Conservation (phyloP, 108 stramenopile species). For the Skeletonema potamos region DNA sequence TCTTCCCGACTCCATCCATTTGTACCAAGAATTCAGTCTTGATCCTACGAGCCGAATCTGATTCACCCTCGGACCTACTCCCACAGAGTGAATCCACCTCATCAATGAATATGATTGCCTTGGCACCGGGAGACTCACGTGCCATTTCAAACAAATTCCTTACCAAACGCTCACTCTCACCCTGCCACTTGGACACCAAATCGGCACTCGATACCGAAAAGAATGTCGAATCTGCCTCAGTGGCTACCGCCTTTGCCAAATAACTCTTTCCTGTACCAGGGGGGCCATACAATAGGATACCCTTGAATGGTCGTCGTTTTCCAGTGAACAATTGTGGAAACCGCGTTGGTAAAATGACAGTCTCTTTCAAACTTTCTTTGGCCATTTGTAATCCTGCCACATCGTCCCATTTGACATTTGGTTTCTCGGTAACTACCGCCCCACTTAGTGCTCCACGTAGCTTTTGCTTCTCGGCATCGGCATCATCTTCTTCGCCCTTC, state of each 20-base stretch:
- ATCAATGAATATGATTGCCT: constrained; percentile 97
- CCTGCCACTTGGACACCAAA: constrained; percentile 98
- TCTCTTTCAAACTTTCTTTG: constrained; percentile 97
- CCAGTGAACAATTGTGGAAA: constrained; percentile 97
- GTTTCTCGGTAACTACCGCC: constrained; percentile 93
- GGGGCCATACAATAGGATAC: constrained; percentile 95
- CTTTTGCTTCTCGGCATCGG: constrained; percentile 80
- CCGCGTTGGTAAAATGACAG: constrained; percentile 91
- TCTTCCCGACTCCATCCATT: constrained; percentile 97
- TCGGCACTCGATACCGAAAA: constrained; percentile 96
- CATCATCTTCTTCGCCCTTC: constrained; percentile 51
- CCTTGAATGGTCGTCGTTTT: constrained; percentile 91
- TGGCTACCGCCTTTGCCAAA: constrained; percentile 99
- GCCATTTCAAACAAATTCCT: constrained; percentile 98
- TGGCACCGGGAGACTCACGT: constrained; percentile 79
- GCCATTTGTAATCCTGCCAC: constrained; percentile 97
- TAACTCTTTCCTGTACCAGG: constrained; percentile 84
- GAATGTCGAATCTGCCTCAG: constrained; percentile 97
- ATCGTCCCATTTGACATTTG: constrained; percentile 97
- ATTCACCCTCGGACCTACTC: constrained; percentile 89
- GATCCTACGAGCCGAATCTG: constrained; percentile 88
- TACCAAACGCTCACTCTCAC: constrained; percentile 97
- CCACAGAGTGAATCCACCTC: constrained; percentile 97
- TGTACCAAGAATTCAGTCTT: constrained; percentile 99
- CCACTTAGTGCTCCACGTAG: constrained; percentile 77